Percentiles rank a stretch among this genome's conserved stretches.
Conservation (phyloP, 148 eudicot genomes). For the Oxyria digyna region DNA sequence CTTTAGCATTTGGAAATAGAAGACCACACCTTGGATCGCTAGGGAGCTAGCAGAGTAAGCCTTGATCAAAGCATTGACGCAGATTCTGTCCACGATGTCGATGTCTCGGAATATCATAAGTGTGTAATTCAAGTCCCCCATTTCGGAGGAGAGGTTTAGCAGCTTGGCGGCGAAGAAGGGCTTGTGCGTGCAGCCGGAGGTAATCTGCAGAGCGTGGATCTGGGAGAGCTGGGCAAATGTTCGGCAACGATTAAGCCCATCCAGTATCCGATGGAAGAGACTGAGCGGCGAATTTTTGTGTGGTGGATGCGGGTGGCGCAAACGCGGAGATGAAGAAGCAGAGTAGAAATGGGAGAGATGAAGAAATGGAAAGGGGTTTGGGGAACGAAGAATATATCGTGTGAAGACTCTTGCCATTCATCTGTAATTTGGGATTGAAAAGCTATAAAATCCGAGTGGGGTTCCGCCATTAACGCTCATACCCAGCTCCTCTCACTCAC, state of each 20-base stretch:
- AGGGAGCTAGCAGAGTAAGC: conserved; percentile 33
- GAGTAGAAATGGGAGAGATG: no score
- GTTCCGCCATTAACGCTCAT: conserved; percentile 40
- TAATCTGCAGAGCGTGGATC: conserved; percentile 49
- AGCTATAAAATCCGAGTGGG: conserved; percentile 8
- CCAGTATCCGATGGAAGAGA: conserved; percentile 12
- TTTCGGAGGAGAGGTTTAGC: conserved; percentile 31
- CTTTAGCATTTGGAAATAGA: conserved; percentile 45
- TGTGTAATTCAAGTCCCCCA: conserved; percentile 31
- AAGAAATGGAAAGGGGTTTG: conserved; percentile 15
- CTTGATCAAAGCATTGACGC: conserved; percentile 54
- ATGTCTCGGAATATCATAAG: conserved; percentile 33
- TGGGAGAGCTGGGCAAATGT: conserved; percentile 26
- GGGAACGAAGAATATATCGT: conserved; percentile 20
- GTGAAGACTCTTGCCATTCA: conserved; percentile 41
- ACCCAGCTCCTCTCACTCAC: conserved; percentile 6
- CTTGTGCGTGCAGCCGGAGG: conserved; percentile 36
- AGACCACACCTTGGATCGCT: conserved; percentile 27
- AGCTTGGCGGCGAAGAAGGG: conserved; percentile 44
- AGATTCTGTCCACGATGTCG: conserved; percentile 33
- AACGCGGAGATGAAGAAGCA: neutral
- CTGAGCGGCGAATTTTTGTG: neutral
- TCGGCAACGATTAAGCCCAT: conserved; percentile 20
- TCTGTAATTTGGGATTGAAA: conserved; percentile 20
- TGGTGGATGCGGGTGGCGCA: neutral